Percentiles rank a stretch among this genome's conserved stretches.
phyloP scores from a whole-genome alignment of 2,329 filamentous ascomycete genomes.

The Zasmidium cellare region DNA sequence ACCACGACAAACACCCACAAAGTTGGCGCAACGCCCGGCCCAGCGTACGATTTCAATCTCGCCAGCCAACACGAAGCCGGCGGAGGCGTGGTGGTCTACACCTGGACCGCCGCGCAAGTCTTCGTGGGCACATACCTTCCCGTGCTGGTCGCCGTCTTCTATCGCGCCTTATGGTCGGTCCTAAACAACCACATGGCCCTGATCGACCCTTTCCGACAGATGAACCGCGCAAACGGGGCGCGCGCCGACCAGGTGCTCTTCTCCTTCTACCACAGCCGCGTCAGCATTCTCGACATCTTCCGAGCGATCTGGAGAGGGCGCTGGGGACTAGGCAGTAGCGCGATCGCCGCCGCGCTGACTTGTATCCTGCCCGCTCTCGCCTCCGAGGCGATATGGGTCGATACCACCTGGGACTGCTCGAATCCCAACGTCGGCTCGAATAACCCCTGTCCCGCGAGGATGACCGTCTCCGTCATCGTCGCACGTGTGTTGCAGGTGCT shows the following conservation, averaged over 20 bases:
- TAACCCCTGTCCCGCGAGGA: constrained; percentile 11
- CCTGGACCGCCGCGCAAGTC: not conserved
- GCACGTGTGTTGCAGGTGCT: not conserved
- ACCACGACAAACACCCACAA: not conserved
- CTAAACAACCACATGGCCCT: not conserved
- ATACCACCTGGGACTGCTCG: constrained; percentile 13
- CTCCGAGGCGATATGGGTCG: constrained; percentile 16
- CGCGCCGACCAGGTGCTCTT: not conserved
- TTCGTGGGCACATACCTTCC: not conserved
- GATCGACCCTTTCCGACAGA: not conserved
- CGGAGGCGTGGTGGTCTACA: not conserved
- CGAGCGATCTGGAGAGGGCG: not conserved
- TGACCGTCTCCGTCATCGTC: not conserved
- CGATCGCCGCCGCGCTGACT: constrained; percentile 6
- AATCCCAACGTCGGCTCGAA: not conserved
- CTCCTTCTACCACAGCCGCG: not conserved
- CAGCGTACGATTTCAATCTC: not conserved
- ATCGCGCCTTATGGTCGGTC: not conserved
- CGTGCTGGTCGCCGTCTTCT: not conserved
- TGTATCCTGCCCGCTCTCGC: constrained; percentile 13
- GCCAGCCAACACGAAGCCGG: not conserved
- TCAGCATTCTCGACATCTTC: not conserved
- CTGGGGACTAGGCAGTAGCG: not conserved
- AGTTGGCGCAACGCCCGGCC: not conserved
- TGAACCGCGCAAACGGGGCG: not conserved